phyloP scores from a whole-genome alignment of 202 grass and related monocot species.

The Panicum hallii region DNA sequence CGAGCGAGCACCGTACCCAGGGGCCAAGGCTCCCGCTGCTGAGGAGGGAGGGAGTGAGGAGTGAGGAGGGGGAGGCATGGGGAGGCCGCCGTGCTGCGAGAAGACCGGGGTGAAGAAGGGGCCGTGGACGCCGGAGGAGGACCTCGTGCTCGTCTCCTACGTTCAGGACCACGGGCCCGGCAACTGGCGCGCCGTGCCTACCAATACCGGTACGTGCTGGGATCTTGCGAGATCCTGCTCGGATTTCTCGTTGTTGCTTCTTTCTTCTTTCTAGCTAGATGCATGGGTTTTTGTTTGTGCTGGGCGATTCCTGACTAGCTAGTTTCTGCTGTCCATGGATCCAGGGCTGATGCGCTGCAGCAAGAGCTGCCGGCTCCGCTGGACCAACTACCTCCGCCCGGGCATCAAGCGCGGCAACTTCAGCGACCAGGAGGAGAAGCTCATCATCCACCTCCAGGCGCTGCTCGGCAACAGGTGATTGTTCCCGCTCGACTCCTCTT shows the following conservation, averaged over 20 bases:
- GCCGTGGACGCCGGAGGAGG: slow-evolving; percentile 92
- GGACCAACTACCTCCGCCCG: slow-evolving; percentile 89
- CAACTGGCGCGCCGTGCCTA: slow-evolving; percentile 82
- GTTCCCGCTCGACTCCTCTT: too few species aligned
- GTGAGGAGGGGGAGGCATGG: slow-evolving; percentile 42
- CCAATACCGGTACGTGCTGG: slow-evolving; percentile 59
- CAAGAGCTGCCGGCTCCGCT: slow-evolving; percentile 95
- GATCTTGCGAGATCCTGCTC: background rate
- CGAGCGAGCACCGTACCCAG: too few species aligned
- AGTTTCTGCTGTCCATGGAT: background rate
- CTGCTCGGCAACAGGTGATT: slow-evolving; percentile 79
- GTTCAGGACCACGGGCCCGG: slow-evolving; percentile 77
- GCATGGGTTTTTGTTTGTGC: background rate
- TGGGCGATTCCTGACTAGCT: background rate
- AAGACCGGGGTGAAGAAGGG: slow-evolving; percentile 82
- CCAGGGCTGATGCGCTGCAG: slow-evolving; percentile 85
- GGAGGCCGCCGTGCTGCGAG: slow-evolving; percentile 77
- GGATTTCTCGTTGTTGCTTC: background rate
- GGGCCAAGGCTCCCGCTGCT: background rate
- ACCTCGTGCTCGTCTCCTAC: slow-evolving; percentile 83
- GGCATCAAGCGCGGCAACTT: slow-evolving; percentile 87
- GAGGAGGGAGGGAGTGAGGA: background rate
- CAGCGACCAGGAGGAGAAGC: slow-evolving; percentile 75
- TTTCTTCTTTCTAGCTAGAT: background rate
- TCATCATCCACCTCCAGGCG: slow-evolving; percentile 87